Evolutionary conservation across 1,284 basidiomycete species (phyloP), one percentile per base, ranked within the genome.

Genomic region (Pseudozyma sp.): DNA sequence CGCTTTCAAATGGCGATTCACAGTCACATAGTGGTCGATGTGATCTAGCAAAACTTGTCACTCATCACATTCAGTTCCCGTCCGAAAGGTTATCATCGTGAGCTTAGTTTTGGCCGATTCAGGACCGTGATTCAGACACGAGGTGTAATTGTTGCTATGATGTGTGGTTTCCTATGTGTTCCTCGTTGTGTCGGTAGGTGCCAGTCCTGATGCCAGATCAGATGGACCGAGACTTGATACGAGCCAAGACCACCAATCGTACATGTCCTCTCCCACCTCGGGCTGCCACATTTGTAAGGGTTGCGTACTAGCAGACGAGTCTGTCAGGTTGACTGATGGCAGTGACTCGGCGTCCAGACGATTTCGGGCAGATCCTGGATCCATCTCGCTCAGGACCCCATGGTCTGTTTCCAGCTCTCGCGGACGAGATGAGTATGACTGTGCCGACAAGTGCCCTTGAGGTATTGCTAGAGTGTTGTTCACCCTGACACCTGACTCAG

Each of bases 161-260:
- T 44, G 18, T n/a, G 45, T 44, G 40, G 49, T 25, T 54, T n/a
- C 12, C 19, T 25, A 34, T 36, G 51, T 16, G 19, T 35, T 19
- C 44, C 18, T 19, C 13, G n/a, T 18, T 38, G 39, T 16, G n/a
- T 51, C 52, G 12, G 21, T 16, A 10, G 50, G 25, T 9, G 40
- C 38, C 1, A 53, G 7, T 18, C 14, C 12, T 3, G 52, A 25
- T 5, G 35, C 19, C 25, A 53, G 47, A n/a, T 66, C 57, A 14
- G 50, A 40, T 1, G 54, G 59, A 43, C 13, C 44, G n/a, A 68
- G 54, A n/a, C 59, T 68, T 0, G 59, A 57, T 42, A 68, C 59
- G 21, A 68, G 59, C 59, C 65, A 68, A 5, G 59, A 49, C 65
- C 65, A 68, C 65, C 65, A 68, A n/a, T 67, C 64, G 64, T 67